phyloP scores from a whole-genome alignment of 352 stramenopile species.

The Peronosclerospora sorghi region DNA sequence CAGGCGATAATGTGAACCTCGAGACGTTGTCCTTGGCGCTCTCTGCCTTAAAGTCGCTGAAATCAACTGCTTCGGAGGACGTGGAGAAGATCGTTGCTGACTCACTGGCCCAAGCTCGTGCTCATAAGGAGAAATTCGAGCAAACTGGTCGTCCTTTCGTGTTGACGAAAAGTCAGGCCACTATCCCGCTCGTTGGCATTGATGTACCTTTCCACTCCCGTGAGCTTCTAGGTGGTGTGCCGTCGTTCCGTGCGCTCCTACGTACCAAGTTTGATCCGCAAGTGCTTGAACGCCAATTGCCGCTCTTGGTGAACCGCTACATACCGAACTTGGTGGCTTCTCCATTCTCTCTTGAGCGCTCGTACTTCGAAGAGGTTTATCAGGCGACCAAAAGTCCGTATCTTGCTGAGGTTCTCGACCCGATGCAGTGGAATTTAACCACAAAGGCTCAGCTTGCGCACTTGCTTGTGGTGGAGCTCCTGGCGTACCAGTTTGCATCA shows the following conservation, averaged over 20 bases:
- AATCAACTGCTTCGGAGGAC: constrained; percentile 31
- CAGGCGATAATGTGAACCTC: constrained; percentile 71
- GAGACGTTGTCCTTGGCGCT: constrained; percentile 64
- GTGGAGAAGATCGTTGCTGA: constrained; percentile 46
- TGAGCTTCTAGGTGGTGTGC: constrained; percentile 71
- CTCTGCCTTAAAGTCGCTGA: constrained; percentile 35
- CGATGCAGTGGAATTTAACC: constrained; percentile 60
- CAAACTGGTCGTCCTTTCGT: constrained; percentile 46
- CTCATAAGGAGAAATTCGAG: constrained; percentile 49
- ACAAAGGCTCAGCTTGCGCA: constrained; percentile 60
- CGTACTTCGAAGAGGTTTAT: constrained; percentile 69
- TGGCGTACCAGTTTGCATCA: constrained; percentile 84
- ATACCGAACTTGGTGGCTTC: constrained; percentile 80
- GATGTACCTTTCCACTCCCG: constrained; percentile 86
- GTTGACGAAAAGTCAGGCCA: constrained; percentile 55
- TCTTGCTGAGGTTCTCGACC: constrained; percentile 49
- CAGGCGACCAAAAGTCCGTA: constrained; percentile 61
- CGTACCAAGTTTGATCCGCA: constrained; percentile 59
- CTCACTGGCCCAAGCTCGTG: constrained; percentile 36
- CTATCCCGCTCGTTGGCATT: constrained; percentile 80
- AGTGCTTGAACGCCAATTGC: constrained; percentile 54
- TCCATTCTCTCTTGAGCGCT: constrained; percentile 65
- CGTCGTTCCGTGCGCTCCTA: constrained; percentile 65
- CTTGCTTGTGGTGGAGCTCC: constrained; percentile 71
- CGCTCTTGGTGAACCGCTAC: constrained; percentile 65